Evolutionary conservation across 2,329 filamentous ascomycete genomes (phyloP).

Genomic region (Drechslerella dactyloides): DNA sequence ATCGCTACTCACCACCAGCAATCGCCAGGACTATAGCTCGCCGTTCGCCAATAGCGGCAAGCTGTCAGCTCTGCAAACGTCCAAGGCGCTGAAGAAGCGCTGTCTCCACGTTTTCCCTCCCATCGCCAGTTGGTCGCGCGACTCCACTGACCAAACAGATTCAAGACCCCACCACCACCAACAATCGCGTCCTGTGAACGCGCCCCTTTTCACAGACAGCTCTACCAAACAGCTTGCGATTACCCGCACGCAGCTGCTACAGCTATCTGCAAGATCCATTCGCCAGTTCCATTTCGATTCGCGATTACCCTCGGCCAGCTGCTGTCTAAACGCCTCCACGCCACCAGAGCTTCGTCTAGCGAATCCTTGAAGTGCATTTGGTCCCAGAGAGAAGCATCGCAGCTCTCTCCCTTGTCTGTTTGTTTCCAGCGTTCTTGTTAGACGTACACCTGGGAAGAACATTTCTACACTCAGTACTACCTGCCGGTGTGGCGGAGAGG

Average conservation of each 20-base stretch:
- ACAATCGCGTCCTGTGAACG: background rate
- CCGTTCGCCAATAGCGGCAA: background rate
- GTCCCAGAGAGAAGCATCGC: constrained; percentile 30
- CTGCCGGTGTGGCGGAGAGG: constrained; percentile 46
- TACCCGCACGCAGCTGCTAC: background rate
- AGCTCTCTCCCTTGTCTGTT: constrained; percentile 46
- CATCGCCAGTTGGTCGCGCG: constrained; percentile 33
- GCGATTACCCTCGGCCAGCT: background rate
- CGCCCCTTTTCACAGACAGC: background rate
- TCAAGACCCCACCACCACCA: background rate
- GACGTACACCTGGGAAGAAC: constrained; percentile 13
- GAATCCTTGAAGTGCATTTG: constrained; percentile 1
- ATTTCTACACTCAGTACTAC: constrained; percentile 6
- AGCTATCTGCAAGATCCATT: background rate
- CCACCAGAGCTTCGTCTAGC: background rate
- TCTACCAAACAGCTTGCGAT: too few species aligned
- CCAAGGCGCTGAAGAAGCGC: background rate
- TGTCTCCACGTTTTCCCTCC: background rate
- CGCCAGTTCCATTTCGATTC: background rate
- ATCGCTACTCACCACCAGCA: background rate
- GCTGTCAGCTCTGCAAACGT: background rate
- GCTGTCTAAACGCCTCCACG: background rate
- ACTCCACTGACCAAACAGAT: constrained; percentile 9
- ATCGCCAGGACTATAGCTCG: background rate
- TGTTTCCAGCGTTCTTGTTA: constrained; percentile 48